These are phyloP conservation scores for Xylaria venustula DNA, from an alignment of 495 filamentous ascomycete species.

Conservation along the genomic window DNA sequence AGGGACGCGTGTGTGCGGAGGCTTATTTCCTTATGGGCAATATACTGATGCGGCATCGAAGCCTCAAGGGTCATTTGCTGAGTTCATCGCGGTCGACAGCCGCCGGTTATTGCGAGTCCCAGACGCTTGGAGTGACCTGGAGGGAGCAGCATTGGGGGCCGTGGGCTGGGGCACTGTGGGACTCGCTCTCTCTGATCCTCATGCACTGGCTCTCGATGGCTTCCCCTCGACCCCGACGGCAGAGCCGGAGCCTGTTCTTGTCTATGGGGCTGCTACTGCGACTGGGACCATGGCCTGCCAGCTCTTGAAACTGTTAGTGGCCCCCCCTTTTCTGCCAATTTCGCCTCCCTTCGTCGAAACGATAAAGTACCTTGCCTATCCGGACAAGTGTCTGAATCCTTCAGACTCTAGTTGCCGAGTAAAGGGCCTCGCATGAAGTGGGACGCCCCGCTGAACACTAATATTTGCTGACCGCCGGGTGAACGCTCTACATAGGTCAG, in stretches of 20 bases:
- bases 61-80: neutral
- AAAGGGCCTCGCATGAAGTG: neutral
- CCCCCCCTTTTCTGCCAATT: too few relatives aligned
- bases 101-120: constrained; percentile 9
- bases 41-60: neutral
- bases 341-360: neutral
- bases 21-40: constrained; percentile 7
- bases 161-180: constrained; percentile 13
- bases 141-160: constrained; percentile 10
- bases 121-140: constrained; percentile 5
- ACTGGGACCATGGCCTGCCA: constrained; percentile 19
- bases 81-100: constrained; percentile 1
- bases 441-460: too few relatives aligned
- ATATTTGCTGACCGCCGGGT: neutral
- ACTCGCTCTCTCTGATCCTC: constrained; percentile 9
- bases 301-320: constrained; percentile 14
- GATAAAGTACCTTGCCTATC: too few relatives aligned
- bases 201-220: constrained; percentile 7
- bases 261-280: constrained; percentile 16
- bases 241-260: constrained; percentile 7
- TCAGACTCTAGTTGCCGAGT: neutral
- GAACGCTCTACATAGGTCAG: constrained; percentile 1
- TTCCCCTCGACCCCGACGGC: constrained; percentile 3
- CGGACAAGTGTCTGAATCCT: neutral
- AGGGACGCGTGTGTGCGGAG: constrained; percentile 11